Base-by-base conservation (phyloP, 768 basidiomycete species). In the Rhizopogon vulgaris region DNA sequence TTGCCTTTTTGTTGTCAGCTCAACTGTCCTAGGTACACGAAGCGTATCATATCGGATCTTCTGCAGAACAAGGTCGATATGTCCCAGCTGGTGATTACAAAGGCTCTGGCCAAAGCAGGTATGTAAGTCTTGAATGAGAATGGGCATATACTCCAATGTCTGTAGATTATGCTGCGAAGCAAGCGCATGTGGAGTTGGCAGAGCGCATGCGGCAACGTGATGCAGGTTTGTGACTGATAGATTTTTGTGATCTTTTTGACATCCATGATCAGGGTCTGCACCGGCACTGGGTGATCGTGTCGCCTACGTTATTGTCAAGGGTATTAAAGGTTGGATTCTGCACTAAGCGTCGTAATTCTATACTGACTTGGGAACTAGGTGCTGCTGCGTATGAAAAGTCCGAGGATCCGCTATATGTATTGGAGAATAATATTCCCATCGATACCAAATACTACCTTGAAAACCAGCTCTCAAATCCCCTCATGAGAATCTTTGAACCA, bases 341-440 rank as follows among this genome's bases (percentile, higher is more conserved):
- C n/a, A 17, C 6, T 18, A 34, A 34, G 14, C 10, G 24, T 22
- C 18, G 22, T 46, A 6, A 5, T 27, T 27, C 25, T 27, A 37
- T 52, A 12, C 56, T 27, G 11, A 2, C 3, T 2, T 39, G 1
- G 5, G n/a, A 43, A 7, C n/a, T 11, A 91, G 90, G 92, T 60
- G 95, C 96, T 11, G 93, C 94, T 14, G 96, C 95, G 14, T 99
- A 96, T 59, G 95, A 98, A 65, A 98, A 98, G 68, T 97, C 95
- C 0, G 96, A 99, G 65, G 96, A 98, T 60, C 96, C 96, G 0
- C 77, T 99, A 49, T 98, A 91, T 62, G 96, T 98, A 14, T 79
- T 99, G 18, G 96, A 99, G 68, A 93, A 99, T 69, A 99, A 93
- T 66, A 82, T 99, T 39, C 96, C 96, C 0, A 94, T 99, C 56